Evolutionary conservation across 2,329 filamentous ascomycete species (phyloP).

Genomic region (Monilinia vaccinii-corymbosi): DNA sequence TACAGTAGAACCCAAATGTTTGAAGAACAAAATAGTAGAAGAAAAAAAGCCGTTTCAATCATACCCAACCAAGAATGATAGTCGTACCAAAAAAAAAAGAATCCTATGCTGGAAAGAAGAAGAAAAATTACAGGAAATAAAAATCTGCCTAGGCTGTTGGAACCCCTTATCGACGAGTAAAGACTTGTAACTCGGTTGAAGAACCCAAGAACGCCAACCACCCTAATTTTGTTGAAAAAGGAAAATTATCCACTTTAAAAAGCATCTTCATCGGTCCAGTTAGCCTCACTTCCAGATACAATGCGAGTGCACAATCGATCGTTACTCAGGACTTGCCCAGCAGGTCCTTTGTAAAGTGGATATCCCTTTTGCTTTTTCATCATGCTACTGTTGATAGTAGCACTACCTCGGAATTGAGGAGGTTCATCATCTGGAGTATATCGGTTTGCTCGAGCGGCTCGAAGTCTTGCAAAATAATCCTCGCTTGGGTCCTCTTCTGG

Average conservation of each 20-base stretch:
- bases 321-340: conserved; percentile 37
- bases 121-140: conserved; percentile 3
- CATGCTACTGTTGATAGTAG: conserved; percentile 30
- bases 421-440: conserved; percentile 39
- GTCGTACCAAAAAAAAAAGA: conserved; percentile 3
- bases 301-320: conserved; percentile 54
- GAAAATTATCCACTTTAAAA: conserved; percentile 32
- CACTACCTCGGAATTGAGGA: conserved; percentile 16
- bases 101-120: conserved; percentile 5
- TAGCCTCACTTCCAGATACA: conserved; percentile 50
- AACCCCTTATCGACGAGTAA: neutral
- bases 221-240: neutral
- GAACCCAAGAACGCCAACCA: neutral
- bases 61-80: neutral
- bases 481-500: conserved; percentile 68
- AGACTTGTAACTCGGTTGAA: neutral
- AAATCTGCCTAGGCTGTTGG: neutral
- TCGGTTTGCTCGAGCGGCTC: conserved; percentile 59
- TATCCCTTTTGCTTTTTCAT: conserved; percentile 47
- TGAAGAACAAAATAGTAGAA: neutral
- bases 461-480: conserved; percentile 79
- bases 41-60: conserved; percentile 1
- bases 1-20: neutral
- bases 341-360: conserved; percentile 39
- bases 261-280: conserved; percentile 56